Percentiles rank a stretch among this genome's conserved stretches.
Conservation (phyloP, 78 protist genomes). For the Dictyostelium citrinum region DNA sequence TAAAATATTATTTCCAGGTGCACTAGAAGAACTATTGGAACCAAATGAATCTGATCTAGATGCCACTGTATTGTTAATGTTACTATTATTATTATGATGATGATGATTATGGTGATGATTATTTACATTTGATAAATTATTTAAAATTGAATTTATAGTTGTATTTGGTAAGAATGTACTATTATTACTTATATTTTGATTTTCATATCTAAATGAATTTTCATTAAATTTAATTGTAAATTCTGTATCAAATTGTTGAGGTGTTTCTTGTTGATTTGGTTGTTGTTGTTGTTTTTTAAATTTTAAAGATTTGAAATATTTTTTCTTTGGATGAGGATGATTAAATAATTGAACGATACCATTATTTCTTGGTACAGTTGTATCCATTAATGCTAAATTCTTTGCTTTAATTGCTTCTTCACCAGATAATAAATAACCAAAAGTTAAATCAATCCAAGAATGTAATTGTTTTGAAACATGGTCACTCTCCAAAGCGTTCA, state of each 20-base stretch:
- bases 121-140: constrained; percentile 1
- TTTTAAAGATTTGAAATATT: background rate
- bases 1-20: background rate
- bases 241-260: background rate
- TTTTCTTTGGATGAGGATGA: constrained; percentile 81
- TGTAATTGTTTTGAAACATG: constrained; percentile 91
- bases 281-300: background rate
- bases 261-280: background rate
- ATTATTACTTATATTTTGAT: background rate
- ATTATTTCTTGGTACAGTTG: constrained; percentile 34
- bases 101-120: background rate
- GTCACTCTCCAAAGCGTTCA: constrained; percentile 91
- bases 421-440: constrained; percentile 93
- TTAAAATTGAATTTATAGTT: background rate
- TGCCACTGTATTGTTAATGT: background rate
- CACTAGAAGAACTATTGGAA: background rate
- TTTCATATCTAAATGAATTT: background rate
- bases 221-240: constrained; percentile 10
- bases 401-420: constrained; percentile 79
- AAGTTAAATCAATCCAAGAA: constrained; percentile 97
- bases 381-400: constrained; percentile 57
- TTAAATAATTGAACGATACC: constrained; percentile 91
- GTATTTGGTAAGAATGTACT: background rate
- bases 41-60: constrained; percentile 28
- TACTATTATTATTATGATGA: background rate